phyloP scores from a whole-genome alignment of 768 basidiomycete species.

The Termitomyces eurrhizus region DNA sequence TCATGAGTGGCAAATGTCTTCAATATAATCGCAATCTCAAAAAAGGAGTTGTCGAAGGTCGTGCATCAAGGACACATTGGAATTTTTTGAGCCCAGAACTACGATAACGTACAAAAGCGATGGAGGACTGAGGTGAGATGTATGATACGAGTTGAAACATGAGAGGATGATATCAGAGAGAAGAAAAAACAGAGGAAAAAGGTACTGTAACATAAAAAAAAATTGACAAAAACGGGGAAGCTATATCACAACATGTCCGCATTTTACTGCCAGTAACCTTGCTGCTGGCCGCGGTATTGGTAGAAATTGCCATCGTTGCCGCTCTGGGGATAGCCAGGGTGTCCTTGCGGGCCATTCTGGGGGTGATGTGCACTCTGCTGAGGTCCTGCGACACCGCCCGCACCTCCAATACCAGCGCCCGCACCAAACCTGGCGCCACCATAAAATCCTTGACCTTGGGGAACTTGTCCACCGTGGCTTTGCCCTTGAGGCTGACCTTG shows the following conservation, averaged over 20 bases:
- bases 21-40: background rate
- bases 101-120: slow-evolving; percentile 19
- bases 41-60: slow-evolving; percentile 4
- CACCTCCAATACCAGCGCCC: slow-evolving; percentile 31
- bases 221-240: slow-evolving; percentile 10
- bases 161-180: slow-evolving; percentile 13
- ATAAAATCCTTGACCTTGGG: slow-evolving; percentile 50
- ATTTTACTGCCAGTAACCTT: slow-evolving; percentile 57
- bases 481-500: slow-evolving; percentile 54
- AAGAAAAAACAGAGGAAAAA: slow-evolving; percentile 10
- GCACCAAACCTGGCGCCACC: slow-evolving; percentile 42
- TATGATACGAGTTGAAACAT: slow-evolving; percentile 19
- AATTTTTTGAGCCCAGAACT: slow-evolving; percentile 14
- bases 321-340: slow-evolving; percentile 62
- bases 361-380: slow-evolving; percentile 41
- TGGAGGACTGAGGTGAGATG: slow-evolving; percentile 18
- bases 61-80: slow-evolving; percentile 13
- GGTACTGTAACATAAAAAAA: slow-evolving; percentile 9
- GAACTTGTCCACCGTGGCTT: slow-evolving; percentile 43
- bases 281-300: slow-evolving; percentile 66
- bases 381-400: slow-evolving; percentile 35
- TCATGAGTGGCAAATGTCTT: background rate
- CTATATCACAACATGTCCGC: slow-evolving; percentile 7
- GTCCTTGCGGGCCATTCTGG: slow-evolving; percentile 48
- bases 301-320: slow-evolving; percentile 67